A percentile compares a stretch with the other conserved stretches of the same genome.
phyloP scores from a whole-genome alignment of 2,329 filamentous ascomycete genomes.

The Colletotrichum tropicale region DNA sequence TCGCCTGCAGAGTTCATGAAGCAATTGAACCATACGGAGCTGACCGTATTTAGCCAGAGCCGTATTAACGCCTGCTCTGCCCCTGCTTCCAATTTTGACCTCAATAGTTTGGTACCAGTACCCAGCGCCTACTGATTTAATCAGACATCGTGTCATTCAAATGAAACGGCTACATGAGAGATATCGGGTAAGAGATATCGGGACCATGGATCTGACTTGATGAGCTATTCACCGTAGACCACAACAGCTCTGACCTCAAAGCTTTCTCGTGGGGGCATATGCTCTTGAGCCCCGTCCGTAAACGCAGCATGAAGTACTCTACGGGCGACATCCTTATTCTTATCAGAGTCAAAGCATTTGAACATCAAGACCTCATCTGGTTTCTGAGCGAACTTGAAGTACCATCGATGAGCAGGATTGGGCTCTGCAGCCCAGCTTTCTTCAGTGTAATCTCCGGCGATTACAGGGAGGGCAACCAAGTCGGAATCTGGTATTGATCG shows the following conservation, averaged over 20 bases:
- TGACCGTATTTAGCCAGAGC: neutral
- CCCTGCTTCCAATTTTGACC: neutral
- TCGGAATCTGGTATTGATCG: conserved; percentile 38
- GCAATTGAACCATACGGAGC: neutral
- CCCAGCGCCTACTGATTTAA: neutral
- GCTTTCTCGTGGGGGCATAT: conserved; percentile 43
- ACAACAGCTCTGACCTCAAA: neutral
- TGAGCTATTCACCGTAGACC: neutral
- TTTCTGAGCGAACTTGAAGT: conserved; percentile 54
- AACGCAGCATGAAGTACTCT: conserved; percentile 79
- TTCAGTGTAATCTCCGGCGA: conserved; percentile 29
- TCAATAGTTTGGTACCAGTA: neutral
- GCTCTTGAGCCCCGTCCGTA: conserved; percentile 61
- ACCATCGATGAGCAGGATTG: conserved; percentile 49
- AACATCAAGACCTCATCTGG: conserved; percentile 61
- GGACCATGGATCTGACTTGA: neutral
- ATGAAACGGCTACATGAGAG: neutral
- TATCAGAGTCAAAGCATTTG: conserved; percentile 65
- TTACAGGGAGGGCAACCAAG: conserved; percentile 37
- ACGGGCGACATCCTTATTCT: conserved; percentile 53
- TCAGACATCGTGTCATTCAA: neutral
- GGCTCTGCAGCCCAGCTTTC: conserved; percentile 42
- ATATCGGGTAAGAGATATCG: neutral
- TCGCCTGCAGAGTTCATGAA: neutral
- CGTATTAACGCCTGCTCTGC: neutral